Percentiles rank a stretch among this genome's conserved stretches.
These are phyloP conservation scores for Debaryomyces hansenii DNA, from an alignment of 805 yeast species.

Conservation along the genomic window DNA sequence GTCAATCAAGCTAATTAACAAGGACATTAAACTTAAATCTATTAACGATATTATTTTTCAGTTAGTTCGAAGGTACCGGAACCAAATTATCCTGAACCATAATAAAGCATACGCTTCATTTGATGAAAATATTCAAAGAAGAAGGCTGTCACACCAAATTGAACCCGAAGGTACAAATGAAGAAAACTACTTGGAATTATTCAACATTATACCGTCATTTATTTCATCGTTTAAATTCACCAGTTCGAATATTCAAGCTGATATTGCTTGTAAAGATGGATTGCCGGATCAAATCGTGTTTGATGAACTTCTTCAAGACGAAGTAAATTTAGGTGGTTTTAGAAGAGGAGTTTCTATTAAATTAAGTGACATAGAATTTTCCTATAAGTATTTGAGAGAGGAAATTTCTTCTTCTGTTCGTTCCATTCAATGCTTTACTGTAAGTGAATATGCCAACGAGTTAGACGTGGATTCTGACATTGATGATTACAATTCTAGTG, in stretches of 20 bases:
- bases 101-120: constrained; percentile 23
- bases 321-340: constrained; percentile 35
- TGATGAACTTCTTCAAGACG: constrained; percentile 21
- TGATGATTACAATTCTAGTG: constrained; percentile 14
- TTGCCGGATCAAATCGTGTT: constrained; percentile 31
- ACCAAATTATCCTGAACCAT: constrained; percentile 22
- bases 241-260: constrained; percentile 27
- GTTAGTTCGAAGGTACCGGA: constrained; percentile 31
- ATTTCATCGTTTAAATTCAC: constrained; percentile 26
- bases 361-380: constrained; percentile 18
- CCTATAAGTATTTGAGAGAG: constrained; percentile 22
- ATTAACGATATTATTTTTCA: constrained; percentile 39
- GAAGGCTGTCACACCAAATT: neutral
- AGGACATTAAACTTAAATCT: constrained; percentile 28
- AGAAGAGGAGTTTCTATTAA: constrained; percentile 38
- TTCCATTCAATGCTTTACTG: constrained; percentile 30
- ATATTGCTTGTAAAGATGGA: constrained; percentile 40
- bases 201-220: constrained; percentile 29
- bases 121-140: neutral
- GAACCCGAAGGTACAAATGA: constrained; percentile 1
- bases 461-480: constrained; percentile 33
- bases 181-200: constrained; percentile 21
- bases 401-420: constrained; percentile 18
- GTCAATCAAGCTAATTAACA: constrained; percentile 22
- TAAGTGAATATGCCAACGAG: constrained; percentile 40